phyloP scores from a whole-genome alignment of 306 rosid genomes.

The Quercus dentata region DNA sequence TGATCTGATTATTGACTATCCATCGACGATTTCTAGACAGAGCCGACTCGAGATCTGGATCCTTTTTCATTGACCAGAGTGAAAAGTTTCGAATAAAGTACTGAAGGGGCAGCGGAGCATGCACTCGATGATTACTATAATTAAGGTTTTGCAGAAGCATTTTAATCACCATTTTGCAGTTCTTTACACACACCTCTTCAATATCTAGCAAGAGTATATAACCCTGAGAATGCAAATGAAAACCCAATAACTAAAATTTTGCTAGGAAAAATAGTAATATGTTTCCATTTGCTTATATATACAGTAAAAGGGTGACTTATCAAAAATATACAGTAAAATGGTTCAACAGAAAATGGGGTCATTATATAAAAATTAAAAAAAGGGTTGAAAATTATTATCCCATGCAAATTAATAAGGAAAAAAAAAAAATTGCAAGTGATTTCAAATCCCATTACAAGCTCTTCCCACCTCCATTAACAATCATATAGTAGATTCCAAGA shows the following conservation, averaged over 20 bases:
- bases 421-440: no score
- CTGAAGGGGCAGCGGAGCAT: not conserved
- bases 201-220: not conserved
- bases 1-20: conserved; percentile 81
- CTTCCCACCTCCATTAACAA: no score
- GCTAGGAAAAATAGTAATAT: not conserved
- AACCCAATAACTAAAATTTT: not conserved
- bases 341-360: no score
- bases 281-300: not conserved
- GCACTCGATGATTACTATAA: not conserved
- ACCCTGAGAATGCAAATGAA: not conserved
- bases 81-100: conserved; percentile 38
- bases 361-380: no score
- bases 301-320: not conserved
- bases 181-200: not conserved
- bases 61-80: conserved; percentile 91
- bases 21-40: conserved; percentile 79
- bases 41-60: conserved; percentile 68
- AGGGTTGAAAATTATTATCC: no score
- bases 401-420: no score
- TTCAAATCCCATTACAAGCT: no score
- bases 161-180: not conserved
- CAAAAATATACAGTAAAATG: not conserved
- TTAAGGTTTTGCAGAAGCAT: not conserved
- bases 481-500: no score